Evolutionary conservation across 1,139 yeast genomes (phyloP).

Genomic region (Candida sp.): DNA sequence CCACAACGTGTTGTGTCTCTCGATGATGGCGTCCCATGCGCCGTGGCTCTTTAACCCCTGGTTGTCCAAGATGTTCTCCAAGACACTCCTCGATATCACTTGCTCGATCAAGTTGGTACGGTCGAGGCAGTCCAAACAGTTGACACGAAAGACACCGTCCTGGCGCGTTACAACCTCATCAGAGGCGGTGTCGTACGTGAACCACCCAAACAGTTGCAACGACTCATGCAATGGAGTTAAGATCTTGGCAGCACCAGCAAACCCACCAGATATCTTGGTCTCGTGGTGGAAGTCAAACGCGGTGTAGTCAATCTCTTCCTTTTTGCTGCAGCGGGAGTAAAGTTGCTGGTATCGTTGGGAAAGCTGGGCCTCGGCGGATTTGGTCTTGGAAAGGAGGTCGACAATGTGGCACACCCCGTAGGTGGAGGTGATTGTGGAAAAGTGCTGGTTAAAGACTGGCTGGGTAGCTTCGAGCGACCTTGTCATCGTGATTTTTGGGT

Average conservation of each 20-base stretch:
- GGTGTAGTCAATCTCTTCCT: conserved; percentile 61
- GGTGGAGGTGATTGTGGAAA: conserved; percentile 65
- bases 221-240: conserved; percentile 67
- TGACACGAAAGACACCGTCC: conserved; percentile 88
- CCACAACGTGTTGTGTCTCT: conserved; percentile 85
- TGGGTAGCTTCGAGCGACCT: conserved; percentile 92
- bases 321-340: conserved; percentile 42
- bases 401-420: conserved; percentile 91
- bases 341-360: conserved; percentile 71
- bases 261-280: conserved; percentile 82
- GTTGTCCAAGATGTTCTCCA: conserved; percentile 59
- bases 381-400: conserved; percentile 75
- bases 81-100: conserved; percentile 62
- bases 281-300: conserved; percentile 96
- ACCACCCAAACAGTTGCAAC: conserved; percentile 80
- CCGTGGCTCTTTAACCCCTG: conserved; percentile 20
- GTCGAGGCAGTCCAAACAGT: conserved; percentile 95
- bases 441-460: conserved; percentile 86
- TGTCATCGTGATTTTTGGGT: conserved; percentile 86
- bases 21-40: conserved; percentile 51
- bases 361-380: conserved; percentile 76
- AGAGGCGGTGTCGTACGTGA: conserved; percentile 59
- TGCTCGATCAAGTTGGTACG: conserved; percentile 95
- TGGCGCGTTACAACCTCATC: conserved; percentile 70
- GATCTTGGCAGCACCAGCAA: conserved; percentile 79